These are phyloP conservation scores for Leccinum pachyderme DNA, from an alignment of 1,284 basidiomycete species.

Conservation along the genomic window DNA sequence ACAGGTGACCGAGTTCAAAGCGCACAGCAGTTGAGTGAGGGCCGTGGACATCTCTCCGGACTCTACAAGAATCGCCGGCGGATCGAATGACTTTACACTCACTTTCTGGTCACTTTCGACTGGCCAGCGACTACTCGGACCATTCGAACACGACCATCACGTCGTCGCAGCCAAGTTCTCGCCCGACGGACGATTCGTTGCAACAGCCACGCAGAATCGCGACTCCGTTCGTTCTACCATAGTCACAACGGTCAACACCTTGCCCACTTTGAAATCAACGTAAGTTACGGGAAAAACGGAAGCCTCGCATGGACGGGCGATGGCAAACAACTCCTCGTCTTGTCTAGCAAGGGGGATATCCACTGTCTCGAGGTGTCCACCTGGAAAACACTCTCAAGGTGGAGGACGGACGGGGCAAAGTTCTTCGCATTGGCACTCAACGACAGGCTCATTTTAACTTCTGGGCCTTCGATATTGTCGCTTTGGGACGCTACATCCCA, in stretches of 20 bases:
- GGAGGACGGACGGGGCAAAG: too few relatives aligned
- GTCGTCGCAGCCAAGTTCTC: background rate
- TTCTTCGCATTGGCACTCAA: too few relatives aligned
- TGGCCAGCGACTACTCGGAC: background rate
- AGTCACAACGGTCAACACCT: background rate
- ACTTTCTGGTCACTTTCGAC: background rate
- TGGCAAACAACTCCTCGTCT: too few relatives aligned
- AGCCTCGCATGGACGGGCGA: too few relatives aligned
- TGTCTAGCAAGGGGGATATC: background rate
- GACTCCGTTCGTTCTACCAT: background rate
- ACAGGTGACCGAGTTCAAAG: background rate
- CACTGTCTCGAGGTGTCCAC: background rate
- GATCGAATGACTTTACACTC: rapidly evolving
- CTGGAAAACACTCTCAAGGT: too few relatives aligned
- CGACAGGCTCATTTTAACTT: too few relatives aligned
- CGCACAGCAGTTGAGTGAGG: background rate
- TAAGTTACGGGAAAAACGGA: too few relatives aligned
- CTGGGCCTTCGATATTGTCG: too few relatives aligned
- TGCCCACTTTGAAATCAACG: too few relatives aligned
- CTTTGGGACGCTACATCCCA: too few relatives aligned
- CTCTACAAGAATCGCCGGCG: background rate
- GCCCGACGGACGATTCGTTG: background rate
- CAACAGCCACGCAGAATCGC: background rate
- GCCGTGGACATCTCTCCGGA: background rate
- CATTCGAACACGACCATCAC: background rate